These are phyloP conservation scores for Mortierella sp. DNA, from an alignment of 371 early-diverging fungal genomes.

Conservation along the genomic window DNA sequence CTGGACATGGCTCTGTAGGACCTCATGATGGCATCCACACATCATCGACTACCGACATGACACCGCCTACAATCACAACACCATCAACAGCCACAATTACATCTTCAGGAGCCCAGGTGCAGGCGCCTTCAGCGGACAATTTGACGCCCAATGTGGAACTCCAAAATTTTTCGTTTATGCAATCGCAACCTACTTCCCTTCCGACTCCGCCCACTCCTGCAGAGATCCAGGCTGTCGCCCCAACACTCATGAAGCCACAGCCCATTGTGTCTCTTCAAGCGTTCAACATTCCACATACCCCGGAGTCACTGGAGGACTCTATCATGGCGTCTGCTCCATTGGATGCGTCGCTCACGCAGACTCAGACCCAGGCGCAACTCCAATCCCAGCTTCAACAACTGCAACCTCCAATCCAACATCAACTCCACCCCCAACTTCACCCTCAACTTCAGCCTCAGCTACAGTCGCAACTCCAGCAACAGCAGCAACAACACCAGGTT, in stretches of 20 bases:
- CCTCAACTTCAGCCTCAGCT: not conserved
- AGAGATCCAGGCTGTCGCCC: conserved; percentile 30
- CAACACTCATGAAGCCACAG: not conserved
- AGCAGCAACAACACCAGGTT: not conserved
- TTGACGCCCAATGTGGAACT: conserved; percentile 8
- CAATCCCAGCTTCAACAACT: conserved; percentile 8
- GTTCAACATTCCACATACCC: conserved; percentile 50
- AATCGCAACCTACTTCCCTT: conserved; percentile 1
- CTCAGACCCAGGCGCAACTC: not conserved
- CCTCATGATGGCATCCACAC: not conserved
- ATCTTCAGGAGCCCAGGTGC: conserved; percentile 12
- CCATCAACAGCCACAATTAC: not conserved
- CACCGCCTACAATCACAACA: not conserved
- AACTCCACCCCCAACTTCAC: not conserved
- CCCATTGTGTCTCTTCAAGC: conserved; percentile 29
- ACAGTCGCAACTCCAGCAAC: not conserved
- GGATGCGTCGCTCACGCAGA: not conserved
- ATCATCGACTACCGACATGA: not conserved
- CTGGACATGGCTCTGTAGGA: conserved; percentile 14
- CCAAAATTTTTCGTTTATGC: conserved; percentile 1
- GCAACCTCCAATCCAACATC: not conserved
- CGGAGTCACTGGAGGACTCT: conserved; percentile 25
- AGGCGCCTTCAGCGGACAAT: conserved; percentile 2
- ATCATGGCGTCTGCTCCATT: conserved; percentile 15
- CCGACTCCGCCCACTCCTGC: conserved; percentile 34